These are phyloP conservation scores for Fusarium phyllophilum DNA, from an alignment of 2,329 filamentous ascomycete species.

Conservation along the genomic window DNA sequence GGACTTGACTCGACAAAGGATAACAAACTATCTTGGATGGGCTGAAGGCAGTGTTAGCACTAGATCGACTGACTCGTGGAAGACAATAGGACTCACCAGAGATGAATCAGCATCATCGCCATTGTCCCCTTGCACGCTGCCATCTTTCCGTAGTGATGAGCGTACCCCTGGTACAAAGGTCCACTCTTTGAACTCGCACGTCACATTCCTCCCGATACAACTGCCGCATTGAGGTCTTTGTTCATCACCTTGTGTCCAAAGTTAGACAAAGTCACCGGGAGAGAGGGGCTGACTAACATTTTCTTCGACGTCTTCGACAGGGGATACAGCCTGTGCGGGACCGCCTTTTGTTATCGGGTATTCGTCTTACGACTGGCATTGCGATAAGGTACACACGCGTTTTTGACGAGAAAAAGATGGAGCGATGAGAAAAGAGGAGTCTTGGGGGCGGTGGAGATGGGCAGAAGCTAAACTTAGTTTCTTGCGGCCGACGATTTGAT, in stretches of 20 bases:
- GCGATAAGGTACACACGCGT: slow-evolving; percentile 1
- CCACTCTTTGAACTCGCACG: slow-evolving; percentile 33
- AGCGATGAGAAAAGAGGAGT: slow-evolving; percentile 18
- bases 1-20: slow-evolving; percentile 12
- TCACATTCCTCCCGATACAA: slow-evolving; percentile 24
- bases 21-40: background rate
- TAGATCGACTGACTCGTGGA: accelerated
- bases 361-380: slow-evolving; percentile 29
- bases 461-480: background rate
- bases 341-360: slow-evolving; percentile 24
- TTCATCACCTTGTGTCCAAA: slow-evolving; percentile 10
- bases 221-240: slow-evolving; percentile 28
- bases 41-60: background rate
- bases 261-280: background rate
- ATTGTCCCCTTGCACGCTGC: background rate
- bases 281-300: background rate
- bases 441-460: background rate
- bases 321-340: slow-evolving; percentile 27
- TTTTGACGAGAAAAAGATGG: background rate
- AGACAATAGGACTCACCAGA: background rate
- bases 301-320: slow-evolving; percentile 31
- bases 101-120: background rate
- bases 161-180: slow-evolving; percentile 21
- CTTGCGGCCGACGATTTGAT: background rate
- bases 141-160: slow-evolving; percentile 5